Evolutionary conservation across 179 eudicot species (phyloP).

Genomic region (Heliamphora pulchella): DNA sequence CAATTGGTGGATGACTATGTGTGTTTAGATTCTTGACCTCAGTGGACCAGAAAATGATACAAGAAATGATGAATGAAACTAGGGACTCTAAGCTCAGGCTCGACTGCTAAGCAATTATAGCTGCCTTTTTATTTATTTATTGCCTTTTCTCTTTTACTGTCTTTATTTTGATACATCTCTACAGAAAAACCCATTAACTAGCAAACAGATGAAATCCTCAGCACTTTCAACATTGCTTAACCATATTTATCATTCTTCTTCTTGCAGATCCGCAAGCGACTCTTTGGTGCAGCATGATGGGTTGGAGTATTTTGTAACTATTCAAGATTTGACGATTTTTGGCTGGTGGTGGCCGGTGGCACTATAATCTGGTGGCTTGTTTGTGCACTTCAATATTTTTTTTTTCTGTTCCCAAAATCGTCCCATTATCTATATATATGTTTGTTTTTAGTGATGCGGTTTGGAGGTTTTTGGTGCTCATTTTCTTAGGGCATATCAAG

Average conservation of each 20-base stretch:
- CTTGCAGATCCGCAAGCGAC: slow-evolving; percentile 72
- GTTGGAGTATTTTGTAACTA: background rate
- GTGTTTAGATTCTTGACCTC: background rate
- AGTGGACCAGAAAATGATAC: background rate
- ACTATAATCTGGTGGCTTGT: background rate
- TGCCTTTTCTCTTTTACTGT: background rate
- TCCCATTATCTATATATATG: background rate
- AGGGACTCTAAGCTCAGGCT: background rate
- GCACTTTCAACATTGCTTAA: background rate
- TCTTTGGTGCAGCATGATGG: slow-evolving; percentile 46
- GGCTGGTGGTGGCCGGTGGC: background rate
- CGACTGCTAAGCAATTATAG: background rate
- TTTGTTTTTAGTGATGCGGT: background rate
- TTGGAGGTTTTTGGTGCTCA: background rate
- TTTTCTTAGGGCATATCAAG: slow-evolving; percentile 1
- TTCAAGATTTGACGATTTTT: slow-evolving; percentile 1
- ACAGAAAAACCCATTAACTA: background rate
- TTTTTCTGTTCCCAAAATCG: background rate
- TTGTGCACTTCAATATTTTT: background rate
- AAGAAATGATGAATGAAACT: background rate
- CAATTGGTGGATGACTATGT: background rate
- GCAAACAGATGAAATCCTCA: background rate
- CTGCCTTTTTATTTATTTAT: too few relatives aligned
- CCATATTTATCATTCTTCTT: background rate
- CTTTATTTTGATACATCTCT: background rate